Percentiles rank a stretch among this genome's conserved stretches.
phyloP scores from a whole-genome alignment of 306 rosid species.

The Corylus heterophylla region DNA sequence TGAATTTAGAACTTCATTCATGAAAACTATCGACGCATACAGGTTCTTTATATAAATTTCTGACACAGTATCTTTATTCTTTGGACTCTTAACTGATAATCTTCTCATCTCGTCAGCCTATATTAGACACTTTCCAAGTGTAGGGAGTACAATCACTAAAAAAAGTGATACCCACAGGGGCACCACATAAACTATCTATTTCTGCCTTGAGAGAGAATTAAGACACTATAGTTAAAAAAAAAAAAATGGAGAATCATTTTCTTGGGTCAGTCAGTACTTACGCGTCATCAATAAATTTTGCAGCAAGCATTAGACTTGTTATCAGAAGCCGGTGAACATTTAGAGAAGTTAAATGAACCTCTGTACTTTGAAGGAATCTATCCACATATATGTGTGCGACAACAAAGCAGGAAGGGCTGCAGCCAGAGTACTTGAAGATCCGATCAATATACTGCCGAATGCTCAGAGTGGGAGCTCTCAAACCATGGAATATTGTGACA shows the following conservation, averaged over 20 bases:
- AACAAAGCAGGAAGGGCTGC: constrained; percentile 97
- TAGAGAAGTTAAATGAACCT: constrained; percentile 69
- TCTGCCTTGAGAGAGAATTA: background rate
- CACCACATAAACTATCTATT: too few relatives aligned
- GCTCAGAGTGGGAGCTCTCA: constrained; percentile 75
- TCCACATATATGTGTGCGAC: constrained; percentile 76
- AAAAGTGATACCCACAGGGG: background rate
- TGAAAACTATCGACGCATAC: background rate
- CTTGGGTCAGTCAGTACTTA: constrained; percentile 43
- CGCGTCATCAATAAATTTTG: constrained; percentile 90
- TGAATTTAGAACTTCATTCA: background rate
- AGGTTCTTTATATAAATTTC: background rate
- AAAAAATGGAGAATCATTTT: background rate
- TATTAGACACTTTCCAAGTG: background rate
- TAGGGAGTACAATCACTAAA: background rate
- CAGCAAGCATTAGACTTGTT: constrained; percentile 90
- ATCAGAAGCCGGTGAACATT: constrained; percentile 91
- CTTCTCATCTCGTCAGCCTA: background rate
- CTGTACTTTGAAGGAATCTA: constrained; percentile 59
- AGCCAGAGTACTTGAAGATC: constrained; percentile 84
- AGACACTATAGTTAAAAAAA: background rate
- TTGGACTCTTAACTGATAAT: background rate
- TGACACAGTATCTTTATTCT: background rate
- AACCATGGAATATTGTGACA: constrained; percentile 77
- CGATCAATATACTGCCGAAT: constrained; percentile 76